Evolutionary conservation across 345 rosid species (phyloP), one percentile per base, ranked within the genome.

Genomic region (Syzygium grande): DNA sequence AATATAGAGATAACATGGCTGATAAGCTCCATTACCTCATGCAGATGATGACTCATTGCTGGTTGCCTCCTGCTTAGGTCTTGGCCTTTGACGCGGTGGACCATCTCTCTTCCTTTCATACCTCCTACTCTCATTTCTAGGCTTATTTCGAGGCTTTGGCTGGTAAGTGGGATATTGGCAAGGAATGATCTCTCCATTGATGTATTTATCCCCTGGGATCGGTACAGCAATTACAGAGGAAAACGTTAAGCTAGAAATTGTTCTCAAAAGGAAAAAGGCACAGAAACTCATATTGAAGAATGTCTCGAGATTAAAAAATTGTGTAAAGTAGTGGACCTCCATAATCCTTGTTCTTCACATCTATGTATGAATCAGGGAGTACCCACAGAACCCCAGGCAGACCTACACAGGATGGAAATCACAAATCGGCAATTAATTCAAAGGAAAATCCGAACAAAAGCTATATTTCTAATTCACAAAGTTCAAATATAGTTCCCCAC

Each of bases 301-400:
- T 0, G 1, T 38, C 80, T 10, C 15, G 0, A 88, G 51, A n/a
- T 77, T 25, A 19, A 23, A 85, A 22, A 86, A 58, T 3, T 9
- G 38, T 21, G 65, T 84, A 27, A 84, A 85, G 83, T 41, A 65
- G 78, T 46, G 58, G 27, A 97, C 99, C 99, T 95, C 99, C 99
- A 88, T 97, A 97, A 91, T 97, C 99, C 89, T 97, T 97, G 93
- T 97, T 97, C 89, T 97, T 97, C 73, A 96, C 98, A 89, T 97
- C 99, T 61, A 97, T 97, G 91, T 95, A 97, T 15, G 99, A 97
- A 90, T 97, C 99, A 1, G 99, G 99, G 46, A 97, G 92, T 53
- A 96, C 99, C 99, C 99, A 97, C 9, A 96, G 97, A 85, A 97
- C 99, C 34, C 99, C 99, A 86, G 99, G 99, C 91, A 97, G 91